Evolutionary conservation across 495 filamentous ascomycete species (phyloP), one percentile per base, ranked within the genome.

Genomic region (Articulospora tetracladia): DNA sequence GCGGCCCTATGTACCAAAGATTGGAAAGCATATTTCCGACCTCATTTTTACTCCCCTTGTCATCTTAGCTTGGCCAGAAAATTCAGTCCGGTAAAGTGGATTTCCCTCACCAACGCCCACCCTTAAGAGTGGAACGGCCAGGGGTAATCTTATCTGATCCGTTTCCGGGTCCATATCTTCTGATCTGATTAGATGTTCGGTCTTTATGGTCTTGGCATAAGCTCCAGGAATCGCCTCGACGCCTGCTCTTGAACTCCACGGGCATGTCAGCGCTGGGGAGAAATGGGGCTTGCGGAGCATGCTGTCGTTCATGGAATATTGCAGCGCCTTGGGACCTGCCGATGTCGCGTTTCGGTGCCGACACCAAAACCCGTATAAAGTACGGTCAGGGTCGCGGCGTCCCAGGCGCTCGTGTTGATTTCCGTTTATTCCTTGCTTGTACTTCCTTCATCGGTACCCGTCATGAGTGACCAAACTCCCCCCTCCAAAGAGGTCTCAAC

Each of bases 121-220:
- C 47, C 10, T 8, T 27, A 7, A 50, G 17, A 50, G 20, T 24
- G 8, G 47, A 22, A 25, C 8, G 25, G 25, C 47, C 20, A 25
- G 19, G 22, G 47, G 25, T 25, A 10, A 11, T 25, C 20, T 50
- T 50, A 50, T 50, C 47, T 25, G 47, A 50, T 50, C 47, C 20
- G 6, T 27, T 50, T 22, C 11, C 17, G 10, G 47, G 20, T 10
- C 25, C 47, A 24, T 50, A 50, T 50, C 47, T 50, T 22, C 25
- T 27, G 11, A 50, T 50, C 47, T 50, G 47, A 50, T 50, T 25
- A 50, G 47, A 50, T 50, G 19, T 50, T n/a, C 23, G 39, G 10
- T 3, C 15, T 17, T 17, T 44, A 7, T 44, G 3, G 10, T 44
- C 39, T 44, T 12, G 17, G 11, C 10, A 12, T 3, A n/a, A 7